Base-by-base conservation (phyloP, 2,329 filamentous ascomycete genomes). In the Penicillium decumbens region DNA sequence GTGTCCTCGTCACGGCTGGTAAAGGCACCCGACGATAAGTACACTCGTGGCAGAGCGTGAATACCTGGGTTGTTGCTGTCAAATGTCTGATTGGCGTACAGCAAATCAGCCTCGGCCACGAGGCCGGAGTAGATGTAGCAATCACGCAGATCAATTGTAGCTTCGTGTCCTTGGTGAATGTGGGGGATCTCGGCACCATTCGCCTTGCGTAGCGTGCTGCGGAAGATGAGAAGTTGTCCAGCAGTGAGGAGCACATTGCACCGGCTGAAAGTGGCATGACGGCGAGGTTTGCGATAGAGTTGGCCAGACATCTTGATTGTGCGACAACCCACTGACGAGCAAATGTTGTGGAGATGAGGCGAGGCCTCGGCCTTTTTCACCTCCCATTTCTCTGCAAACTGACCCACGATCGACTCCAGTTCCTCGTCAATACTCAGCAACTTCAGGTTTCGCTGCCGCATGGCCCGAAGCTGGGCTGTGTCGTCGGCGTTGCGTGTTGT, bases 381-480 rank as follows among this genome's bases (percentile, higher is more conserved):
- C 63, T 87, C 83, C 83, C 83, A 87, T 59, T 86, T 85, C 55
- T 76, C 73, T 0, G 82, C 82, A 60, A 82, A 85, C 59, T 85
- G 82, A 8, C 83, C 83, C n/a, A 86, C 67, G 38, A 79, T 69
- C 0, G 83, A 82, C 65, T 87, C 83, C 56, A 79, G 75, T 56
- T 82, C 79, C 61, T 87, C 83, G 60, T 86, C 82, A 49, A 87
- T 83, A 43, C 80, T 77, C 43, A 87, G 72, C 5, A 75, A 69
- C 37, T 77, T 72, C 28, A 86, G 73, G 55, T 87, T 87, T 45
- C 75, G 74, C 45, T 74, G 70, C 18, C 83, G 77, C 4, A 81
- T 76, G 1, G 71, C 67, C 56, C 83, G 82, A 60, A 81, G 77
- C 23, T 82, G 75, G 9, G 72, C 70, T 51, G 82, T 76, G 59